These are phyloP conservation scores for Russula foetens DNA, from an alignment of 768 basidiomycete genomes.

Conservation along the genomic window DNA sequence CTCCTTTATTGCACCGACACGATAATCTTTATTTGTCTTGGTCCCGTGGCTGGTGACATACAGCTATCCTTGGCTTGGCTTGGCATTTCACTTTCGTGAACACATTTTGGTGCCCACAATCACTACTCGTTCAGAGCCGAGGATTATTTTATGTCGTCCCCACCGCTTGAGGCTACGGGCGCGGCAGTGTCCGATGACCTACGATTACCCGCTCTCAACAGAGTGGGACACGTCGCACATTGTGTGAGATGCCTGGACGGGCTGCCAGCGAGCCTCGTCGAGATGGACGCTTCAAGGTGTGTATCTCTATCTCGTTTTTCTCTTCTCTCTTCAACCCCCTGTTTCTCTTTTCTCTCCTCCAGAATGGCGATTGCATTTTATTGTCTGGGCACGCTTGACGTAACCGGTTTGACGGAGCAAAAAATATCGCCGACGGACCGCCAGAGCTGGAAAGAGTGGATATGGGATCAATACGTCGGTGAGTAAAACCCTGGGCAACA, in stretches of 20 bases:
- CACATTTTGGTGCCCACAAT: too few species aligned
- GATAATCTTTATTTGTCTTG: slow-evolving; percentile 17
- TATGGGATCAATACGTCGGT: slow-evolving; percentile 84
- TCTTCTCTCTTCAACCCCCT: not conserved
- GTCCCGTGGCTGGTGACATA: not conserved
- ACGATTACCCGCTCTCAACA: slow-evolving; percentile 28
- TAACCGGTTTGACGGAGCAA: slow-evolving; percentile 46
- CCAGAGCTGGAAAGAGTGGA: slow-evolving; percentile 69
- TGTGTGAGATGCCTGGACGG: slow-evolving; percentile 61
- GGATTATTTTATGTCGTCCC: not conserved
- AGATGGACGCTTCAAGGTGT: slow-evolving; percentile 68
- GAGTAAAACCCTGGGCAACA: slow-evolving; percentile 9
- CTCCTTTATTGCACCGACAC: slow-evolving; percentile 10
- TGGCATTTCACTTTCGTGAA: too few species aligned
- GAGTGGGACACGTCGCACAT: slow-evolving; percentile 53
- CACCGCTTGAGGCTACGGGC: not conserved
- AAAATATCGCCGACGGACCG: slow-evolving; percentile 46
- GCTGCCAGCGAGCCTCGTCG: slow-evolving; percentile 60
- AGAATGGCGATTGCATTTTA: slow-evolving; percentile 88
- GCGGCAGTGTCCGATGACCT: not conserved
- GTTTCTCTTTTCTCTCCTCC: not conserved
- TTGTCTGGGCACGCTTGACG: slow-evolving; percentile 75
- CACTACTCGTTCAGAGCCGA: not conserved
- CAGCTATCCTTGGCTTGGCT: too few species aligned
- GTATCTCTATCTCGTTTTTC: too few species aligned